A percentile compares a stretch with the other conserved stretches of the same genome.
Conservation (phyloP, 1,139 yeast genomes). For the Hyphopichia buzzinii region DNA sequence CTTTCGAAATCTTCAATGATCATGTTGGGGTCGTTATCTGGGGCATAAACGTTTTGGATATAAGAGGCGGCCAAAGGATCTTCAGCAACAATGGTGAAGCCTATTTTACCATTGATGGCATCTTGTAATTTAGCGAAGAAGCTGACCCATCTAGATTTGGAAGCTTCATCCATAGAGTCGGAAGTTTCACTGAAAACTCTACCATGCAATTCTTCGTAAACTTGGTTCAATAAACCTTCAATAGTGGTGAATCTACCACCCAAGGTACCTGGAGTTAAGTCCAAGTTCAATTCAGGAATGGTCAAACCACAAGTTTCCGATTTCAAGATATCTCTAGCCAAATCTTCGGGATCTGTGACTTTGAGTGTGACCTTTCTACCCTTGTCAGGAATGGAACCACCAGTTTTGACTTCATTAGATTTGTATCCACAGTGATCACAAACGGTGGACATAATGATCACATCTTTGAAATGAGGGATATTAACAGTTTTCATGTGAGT, state of each 20-base stretch:
- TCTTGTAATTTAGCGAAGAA: conserved; percentile 74
- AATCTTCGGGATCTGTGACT: conserved; percentile 89
- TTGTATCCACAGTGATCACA: conserved; percentile 95
- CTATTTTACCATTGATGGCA: conserved; percentile 81
- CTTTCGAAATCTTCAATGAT: conserved; percentile 84
- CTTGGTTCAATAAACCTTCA: conserved; percentile 90
- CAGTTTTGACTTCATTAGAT: conserved; percentile 97
- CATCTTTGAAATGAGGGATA: conserved; percentile 98
- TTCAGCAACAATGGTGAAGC: conserved; percentile 83
- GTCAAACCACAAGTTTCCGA: conserved; percentile 87
- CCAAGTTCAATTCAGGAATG: conserved; percentile 86
- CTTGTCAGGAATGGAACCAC: conserved; percentile 89
- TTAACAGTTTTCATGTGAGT: conserved; percentile 97
- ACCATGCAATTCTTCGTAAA: conserved; percentile 80
- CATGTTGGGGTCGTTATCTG: conserved; percentile 97
- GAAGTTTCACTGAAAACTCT: conserved; percentile 85
- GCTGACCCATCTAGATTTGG: conserved; percentile 74
- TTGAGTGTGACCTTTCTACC: conserved; percentile 74
- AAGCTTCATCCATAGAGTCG: conserved; percentile 83
- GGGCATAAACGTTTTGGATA: conserved; percentile 96
- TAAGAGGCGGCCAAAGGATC: conserved; percentile 96
- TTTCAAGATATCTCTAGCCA: conserved; percentile 91
- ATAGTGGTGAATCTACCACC: conserved; percentile 98
- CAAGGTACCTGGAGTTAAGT: conserved; percentile 92
- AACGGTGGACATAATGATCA: conserved; percentile 90